Percentiles rank a stretch among this genome's conserved stretches.
These are phyloP conservation scores for Nephelium lappaceum DNA, from an alignment of 345 rosid genomes.

Conservation along the genomic window DNA sequence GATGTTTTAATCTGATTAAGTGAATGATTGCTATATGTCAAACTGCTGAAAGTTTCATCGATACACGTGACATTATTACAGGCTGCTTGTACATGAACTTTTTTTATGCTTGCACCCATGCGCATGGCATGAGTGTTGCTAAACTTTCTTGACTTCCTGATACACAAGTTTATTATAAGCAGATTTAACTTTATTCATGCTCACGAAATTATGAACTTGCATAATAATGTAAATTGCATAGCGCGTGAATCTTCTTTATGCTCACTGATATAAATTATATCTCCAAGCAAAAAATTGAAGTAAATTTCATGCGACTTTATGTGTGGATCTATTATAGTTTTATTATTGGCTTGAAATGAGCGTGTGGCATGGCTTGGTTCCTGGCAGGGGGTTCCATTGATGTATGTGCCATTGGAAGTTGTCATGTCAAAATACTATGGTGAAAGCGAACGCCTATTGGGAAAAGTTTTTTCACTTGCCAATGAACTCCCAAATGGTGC, in stretches of 20 bases:
- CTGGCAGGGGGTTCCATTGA: conserved; percentile 76
- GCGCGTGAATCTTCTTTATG: background rate
- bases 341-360: conserved; percentile 9
- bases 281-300: background rate
- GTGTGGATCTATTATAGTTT: background rate
- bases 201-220: background rate
- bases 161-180: background rate
- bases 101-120: background rate
- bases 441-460: conserved; percentile 84
- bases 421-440: conserved; percentile 92
- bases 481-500: conserved; percentile 85
- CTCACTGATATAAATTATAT: background rate
- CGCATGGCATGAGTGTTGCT: background rate
- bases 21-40: background rate
- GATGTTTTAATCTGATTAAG: background rate
- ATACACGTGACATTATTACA: background rate
- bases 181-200: background rate
- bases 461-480: conserved; percentile 87
- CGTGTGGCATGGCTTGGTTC: conserved; percentile 18
- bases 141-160: background rate
- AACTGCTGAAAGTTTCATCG: background rate
- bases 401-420: conserved; percentile 88
- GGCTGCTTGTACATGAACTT: background rate
- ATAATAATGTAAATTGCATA: conserved; percentile 5
- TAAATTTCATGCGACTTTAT: conserved; percentile 8